Conservation (phyloP, 2,329 filamentous ascomycete genomes). For the Cordyceps tenuipes region DNA sequence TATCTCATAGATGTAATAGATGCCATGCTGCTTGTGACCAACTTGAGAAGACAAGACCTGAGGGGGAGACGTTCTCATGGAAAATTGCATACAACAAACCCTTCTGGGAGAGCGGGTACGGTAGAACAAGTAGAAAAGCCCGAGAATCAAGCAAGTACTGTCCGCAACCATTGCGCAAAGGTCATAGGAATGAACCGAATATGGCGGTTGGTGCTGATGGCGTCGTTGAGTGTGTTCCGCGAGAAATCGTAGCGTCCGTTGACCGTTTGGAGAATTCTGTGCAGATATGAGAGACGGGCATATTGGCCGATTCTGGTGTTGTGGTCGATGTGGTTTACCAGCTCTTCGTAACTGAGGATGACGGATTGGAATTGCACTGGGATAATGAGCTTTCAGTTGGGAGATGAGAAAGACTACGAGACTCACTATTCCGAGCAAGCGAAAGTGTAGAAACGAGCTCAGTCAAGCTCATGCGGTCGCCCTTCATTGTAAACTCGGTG, state of each 20-base stretch:
- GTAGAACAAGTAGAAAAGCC: neutral
- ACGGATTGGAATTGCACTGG: constrained; percentile 33
- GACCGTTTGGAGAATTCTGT: constrained; percentile 58
- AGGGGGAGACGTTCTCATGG: neutral
- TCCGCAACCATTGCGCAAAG: constrained; percentile 46
- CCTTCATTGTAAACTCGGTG: constrained; percentile 57
- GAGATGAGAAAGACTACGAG: neutral
- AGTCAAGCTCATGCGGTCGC: constrained; percentile 54
- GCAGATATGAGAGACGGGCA: constrained; percentile 44
- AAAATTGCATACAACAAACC: neutral
- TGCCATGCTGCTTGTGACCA: neutral
- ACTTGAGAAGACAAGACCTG: neutral
- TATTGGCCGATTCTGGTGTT: constrained; percentile 40
- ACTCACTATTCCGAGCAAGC: constrained; percentile 40
- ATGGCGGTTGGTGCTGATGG: constrained; percentile 27
- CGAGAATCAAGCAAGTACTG: neutral
- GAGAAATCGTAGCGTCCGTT: constrained; percentile 60
- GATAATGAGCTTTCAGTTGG: neutral
- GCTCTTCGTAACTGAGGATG: constrained; percentile 31
- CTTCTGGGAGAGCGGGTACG: neutral
- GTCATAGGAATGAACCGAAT: constrained; percentile 38
- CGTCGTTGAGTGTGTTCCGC: constrained; percentile 50
- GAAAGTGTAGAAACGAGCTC: constrained; percentile 47
- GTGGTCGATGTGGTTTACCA: constrained; percentile 31
- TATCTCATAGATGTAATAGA: neutral